Conservation (phyloP, 495 filamentous ascomycete species). For the Xeromyces bisporus region DNA sequence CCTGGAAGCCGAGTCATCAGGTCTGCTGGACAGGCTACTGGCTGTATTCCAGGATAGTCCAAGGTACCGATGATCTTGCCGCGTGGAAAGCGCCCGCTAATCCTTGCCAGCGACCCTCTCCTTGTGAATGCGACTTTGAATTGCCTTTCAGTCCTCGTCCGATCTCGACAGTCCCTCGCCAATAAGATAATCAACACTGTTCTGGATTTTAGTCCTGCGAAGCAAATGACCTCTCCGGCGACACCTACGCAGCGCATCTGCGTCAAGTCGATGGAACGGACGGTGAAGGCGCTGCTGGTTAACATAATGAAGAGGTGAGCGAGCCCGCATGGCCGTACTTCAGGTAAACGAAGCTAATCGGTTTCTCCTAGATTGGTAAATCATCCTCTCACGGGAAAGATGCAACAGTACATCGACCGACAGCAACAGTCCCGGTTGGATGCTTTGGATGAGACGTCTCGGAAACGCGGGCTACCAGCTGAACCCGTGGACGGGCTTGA, state of each 20-base stretch:
- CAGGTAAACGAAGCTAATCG: too few species aligned
- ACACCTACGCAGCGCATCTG: conserved; percentile 64
- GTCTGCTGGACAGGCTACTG: conserved; percentile 79
- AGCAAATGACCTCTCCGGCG: conserved; percentile 56
- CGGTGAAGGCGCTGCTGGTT: conserved; percentile 60
- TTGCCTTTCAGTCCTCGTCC: conserved; percentile 61
- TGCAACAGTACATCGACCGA: conserved; percentile 69
- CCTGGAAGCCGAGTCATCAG: conserved; percentile 80
- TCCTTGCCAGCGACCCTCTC: conserved; percentile 54
- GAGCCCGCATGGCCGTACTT: conserved; percentile 1
- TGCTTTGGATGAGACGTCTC: conserved; percentile 49
- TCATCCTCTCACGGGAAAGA: conserved; percentile 46
- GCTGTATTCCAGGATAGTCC: conserved; percentile 68
- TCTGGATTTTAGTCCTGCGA: conserved; percentile 82
- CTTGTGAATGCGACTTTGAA: conserved; percentile 86
- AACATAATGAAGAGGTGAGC: conserved; percentile 62
- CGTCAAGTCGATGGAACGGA: conserved; percentile 86
- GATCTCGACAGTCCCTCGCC: conserved; percentile 59
- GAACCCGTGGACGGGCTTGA: conserved; percentile 56
- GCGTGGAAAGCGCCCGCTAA: conserved; percentile 3
- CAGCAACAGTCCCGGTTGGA: conserved; percentile 57
- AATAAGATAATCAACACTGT: conserved; percentile 72
- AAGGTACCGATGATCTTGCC: conserved; percentile 32
- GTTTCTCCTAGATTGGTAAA: conserved; percentile 49
- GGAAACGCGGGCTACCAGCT: conserved; percentile 54